Evolutionary conservation across 2,329 filamentous ascomycete genomes (phyloP).

Genomic region (Fulvia fulva): DNA sequence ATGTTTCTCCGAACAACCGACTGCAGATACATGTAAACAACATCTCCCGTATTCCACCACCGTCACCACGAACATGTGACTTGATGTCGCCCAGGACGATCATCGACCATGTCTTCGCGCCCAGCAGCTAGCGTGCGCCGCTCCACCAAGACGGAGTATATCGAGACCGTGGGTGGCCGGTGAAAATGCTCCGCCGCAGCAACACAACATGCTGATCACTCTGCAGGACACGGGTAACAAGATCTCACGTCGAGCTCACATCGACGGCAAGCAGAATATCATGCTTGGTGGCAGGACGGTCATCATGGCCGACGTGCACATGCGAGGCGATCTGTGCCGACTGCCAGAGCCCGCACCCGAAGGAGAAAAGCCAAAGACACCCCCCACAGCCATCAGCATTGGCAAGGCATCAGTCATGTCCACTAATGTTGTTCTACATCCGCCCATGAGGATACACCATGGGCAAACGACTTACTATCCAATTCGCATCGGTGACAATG

Average conservation of each 20-base stretch:
- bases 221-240: constrained; percentile 93
- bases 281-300: constrained; percentile 92
- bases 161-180: constrained; percentile 71
- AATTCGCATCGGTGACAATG: constrained; percentile 89
- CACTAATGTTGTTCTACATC: constrained; percentile 71
- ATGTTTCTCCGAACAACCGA: not conserved
- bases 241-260: constrained; percentile 84
- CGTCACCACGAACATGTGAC: not conserved
- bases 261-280: constrained; percentile 95
- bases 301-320: constrained; percentile 90
- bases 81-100: not conserved
- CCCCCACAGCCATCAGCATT: constrained; percentile 68
- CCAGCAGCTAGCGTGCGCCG: constrained; percentile 46
- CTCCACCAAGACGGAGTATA: constrained; percentile 83
- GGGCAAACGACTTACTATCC: constrained; percentile 76
- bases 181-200: not conserved
- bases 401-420: constrained; percentile 74
- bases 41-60: not conserved
- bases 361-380: constrained; percentile 25
- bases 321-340: constrained; percentile 79
- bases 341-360: constrained; percentile 26
- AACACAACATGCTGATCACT: not conserved
- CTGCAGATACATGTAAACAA: not conserved
- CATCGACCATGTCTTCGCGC: constrained; percentile 33
- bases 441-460: constrained; percentile 77